These are phyloP conservation scores for Trichoderma atrobrunneum DNA, from an alignment of 2,329 filamentous ascomycete genomes.

Conservation along the genomic window DNA sequence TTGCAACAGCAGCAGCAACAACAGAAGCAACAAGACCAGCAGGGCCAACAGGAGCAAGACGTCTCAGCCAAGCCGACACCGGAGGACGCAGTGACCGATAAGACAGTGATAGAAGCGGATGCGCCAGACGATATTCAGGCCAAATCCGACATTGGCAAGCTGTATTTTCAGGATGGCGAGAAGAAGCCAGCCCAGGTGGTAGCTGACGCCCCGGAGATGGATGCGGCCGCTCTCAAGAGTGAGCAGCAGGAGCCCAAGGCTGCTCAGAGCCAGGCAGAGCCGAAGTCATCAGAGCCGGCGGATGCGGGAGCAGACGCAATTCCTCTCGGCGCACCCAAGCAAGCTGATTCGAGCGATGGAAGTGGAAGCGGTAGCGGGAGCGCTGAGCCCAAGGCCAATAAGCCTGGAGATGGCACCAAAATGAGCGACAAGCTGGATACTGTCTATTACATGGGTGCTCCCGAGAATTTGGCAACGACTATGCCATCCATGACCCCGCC, in stretches of 20 bases:
- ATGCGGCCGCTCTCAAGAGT: neutral
- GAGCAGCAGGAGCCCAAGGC: neutral
- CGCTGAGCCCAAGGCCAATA: neutral
- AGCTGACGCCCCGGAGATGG: neutral
- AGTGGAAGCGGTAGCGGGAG: neutral
- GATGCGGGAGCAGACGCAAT: neutral
- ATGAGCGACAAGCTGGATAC: conserved; percentile 43
- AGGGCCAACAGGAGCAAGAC: neutral
- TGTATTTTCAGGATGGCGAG: neutral
- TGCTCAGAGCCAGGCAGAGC: neutral
- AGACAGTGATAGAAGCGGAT: neutral
- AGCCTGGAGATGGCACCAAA: neutral
- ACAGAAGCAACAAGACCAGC: neutral
- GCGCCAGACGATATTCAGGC: neutral
- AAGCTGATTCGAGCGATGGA: neutral
- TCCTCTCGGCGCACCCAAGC: neutral
- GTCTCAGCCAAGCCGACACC: neutral
- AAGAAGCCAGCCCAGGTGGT: conserved; percentile 1
- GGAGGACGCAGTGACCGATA: neutral
- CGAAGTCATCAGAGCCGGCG: neutral
- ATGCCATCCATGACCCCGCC: conserved; percentile 69
- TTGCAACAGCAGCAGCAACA: conserved; percentile 23
- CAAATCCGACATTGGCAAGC: conserved; percentile 16
- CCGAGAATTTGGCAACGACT: conserved; percentile 42
- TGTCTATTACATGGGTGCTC: conserved; percentile 47